phyloP scores from a whole-genome alignment of 1,284 basidiomycete genomes.

The Ustilago vetiveriae region DNA sequence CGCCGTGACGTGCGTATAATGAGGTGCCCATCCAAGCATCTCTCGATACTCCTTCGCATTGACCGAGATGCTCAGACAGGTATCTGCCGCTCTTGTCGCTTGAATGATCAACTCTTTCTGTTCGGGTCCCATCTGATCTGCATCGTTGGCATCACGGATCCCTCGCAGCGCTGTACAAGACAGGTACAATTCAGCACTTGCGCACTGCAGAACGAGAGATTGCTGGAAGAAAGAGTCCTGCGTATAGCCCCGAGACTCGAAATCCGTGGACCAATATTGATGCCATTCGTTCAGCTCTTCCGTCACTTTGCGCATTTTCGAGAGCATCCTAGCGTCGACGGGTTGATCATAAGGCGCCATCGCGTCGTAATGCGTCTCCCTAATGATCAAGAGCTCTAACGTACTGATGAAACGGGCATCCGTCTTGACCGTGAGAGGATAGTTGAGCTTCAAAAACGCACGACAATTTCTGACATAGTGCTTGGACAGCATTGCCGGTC shows the following conservation, averaged over 20 bases:
- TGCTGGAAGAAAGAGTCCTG: slow-evolving; percentile 84
- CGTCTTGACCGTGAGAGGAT: slow-evolving; percentile 84
- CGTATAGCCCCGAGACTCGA: slow-evolving; percentile 78
- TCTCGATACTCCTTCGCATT: slow-evolving; percentile 78
- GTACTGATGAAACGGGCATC: slow-evolving; percentile 86
- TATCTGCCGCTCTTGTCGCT: slow-evolving; percentile 87
- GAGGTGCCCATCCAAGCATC: slow-evolving; percentile 87
- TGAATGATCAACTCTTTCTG: slow-evolving; percentile 92
- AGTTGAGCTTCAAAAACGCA: slow-evolving; percentile 80
- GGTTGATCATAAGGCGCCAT: slow-evolving; percentile 84
- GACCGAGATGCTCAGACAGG: slow-evolving; percentile 82
- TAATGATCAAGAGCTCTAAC: slow-evolving; percentile 83
- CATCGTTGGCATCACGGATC: slow-evolving; percentile 72
- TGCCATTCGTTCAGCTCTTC: slow-evolving; percentile 88
- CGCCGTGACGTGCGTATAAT: slow-evolving; percentile 88
- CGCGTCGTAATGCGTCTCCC: slow-evolving; percentile 87
- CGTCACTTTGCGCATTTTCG: slow-evolving; percentile 85
- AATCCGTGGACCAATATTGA: slow-evolving; percentile 82
- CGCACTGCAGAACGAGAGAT: slow-evolving; percentile 83
- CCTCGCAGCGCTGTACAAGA: slow-evolving; percentile 89
- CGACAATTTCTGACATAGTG: slow-evolving; percentile 86
- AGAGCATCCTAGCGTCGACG: slow-evolving; percentile 82
- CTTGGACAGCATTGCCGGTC: slow-evolving; percentile 81
- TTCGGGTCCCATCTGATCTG: slow-evolving; percentile 93
- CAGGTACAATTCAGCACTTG: slow-evolving; percentile 91